These are phyloP conservation scores for Acacia melanoxylon DNA, from an alignment of 306 rosid species.

Conservation along the genomic window DNA sequence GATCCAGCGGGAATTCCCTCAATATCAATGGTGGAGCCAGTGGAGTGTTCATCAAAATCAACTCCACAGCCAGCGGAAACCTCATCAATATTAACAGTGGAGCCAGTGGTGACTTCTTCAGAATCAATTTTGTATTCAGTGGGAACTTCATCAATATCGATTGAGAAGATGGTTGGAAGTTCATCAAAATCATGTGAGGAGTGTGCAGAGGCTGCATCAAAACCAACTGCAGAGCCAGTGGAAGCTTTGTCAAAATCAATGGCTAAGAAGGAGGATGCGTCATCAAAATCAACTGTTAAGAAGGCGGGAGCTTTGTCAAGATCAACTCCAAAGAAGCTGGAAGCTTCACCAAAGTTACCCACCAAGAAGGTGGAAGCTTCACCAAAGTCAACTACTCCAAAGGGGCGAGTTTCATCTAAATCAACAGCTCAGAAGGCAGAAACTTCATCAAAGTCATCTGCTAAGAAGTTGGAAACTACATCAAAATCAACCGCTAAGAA, in stretches of 20 bases:
- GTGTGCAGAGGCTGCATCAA: background rate
- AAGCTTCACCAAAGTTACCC: background rate
- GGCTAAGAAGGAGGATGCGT: background rate
- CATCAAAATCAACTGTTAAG: background rate
- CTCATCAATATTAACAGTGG: background rate
- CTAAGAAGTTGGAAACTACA: constrained; percentile 12
- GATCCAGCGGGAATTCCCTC: background rate
- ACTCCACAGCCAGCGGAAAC: background rate
- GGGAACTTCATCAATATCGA: background rate
- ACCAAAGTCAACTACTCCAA: constrained; percentile 15
- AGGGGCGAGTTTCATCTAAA: background rate
- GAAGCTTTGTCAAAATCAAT: constrained; percentile 1
- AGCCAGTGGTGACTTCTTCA: background rate
- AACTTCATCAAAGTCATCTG: constrained; percentile 12
- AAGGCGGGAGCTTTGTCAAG: background rate
- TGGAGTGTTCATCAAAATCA: background rate
- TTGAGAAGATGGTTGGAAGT: background rate
- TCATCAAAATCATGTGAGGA: background rate
- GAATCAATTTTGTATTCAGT: background rate
- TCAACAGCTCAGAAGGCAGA: background rate
- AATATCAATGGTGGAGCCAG: background rate
- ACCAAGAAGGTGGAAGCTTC: constrained; percentile 3
- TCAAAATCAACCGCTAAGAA: constrained; percentile 25
- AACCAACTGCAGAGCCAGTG: background rate
- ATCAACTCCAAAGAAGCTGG: background rate